Conservation (phyloP, 78 protist genomes). For the Dictyostelium firmibasis region DNA sequence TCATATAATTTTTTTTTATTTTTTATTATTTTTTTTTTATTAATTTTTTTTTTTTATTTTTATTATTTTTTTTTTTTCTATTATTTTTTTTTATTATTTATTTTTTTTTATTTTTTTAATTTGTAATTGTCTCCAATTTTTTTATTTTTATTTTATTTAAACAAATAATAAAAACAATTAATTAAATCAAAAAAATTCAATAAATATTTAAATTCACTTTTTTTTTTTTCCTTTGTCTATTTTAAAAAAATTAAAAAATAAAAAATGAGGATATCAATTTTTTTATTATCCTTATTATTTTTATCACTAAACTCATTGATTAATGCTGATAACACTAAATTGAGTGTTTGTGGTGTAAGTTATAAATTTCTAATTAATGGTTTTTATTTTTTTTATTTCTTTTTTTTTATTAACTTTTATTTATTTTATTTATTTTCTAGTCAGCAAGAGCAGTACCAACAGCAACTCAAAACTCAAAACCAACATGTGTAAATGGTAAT, state of each 20-base stretch:
- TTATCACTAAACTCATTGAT: not conserved
- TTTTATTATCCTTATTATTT: not conserved
- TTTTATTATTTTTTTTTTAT: not conserved
- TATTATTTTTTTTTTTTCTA: not conserved
- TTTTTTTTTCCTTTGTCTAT: not conserved
- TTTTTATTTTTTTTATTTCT: not conserved
- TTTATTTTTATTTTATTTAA: not conserved
- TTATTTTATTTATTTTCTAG: not conserved
- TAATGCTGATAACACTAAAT: not conserved
- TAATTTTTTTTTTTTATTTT: no score
- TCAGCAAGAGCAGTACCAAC: conserved; percentile 23
- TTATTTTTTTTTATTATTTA: not conserved
- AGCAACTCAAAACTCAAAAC: not conserved
- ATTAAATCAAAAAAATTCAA: not conserved
- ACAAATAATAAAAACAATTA: not conserved
- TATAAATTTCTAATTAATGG: no score
- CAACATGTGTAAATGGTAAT: not conserved
- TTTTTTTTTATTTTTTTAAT: not conserved
- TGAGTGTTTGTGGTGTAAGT: conserved; percentile 52
- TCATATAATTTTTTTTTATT: not conserved
- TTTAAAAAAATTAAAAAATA: not conserved
- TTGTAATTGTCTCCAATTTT: not conserved
- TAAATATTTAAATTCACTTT: not conserved
- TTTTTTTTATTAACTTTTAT: not conserved
- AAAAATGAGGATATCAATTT: not conserved